Percentiles rank a stretch among this genome's conserved stretches.
Evolutionary conservation across 176 grass and related monocot genomes (phyloP).

Genomic region (Lolium rigidum): DNA sequence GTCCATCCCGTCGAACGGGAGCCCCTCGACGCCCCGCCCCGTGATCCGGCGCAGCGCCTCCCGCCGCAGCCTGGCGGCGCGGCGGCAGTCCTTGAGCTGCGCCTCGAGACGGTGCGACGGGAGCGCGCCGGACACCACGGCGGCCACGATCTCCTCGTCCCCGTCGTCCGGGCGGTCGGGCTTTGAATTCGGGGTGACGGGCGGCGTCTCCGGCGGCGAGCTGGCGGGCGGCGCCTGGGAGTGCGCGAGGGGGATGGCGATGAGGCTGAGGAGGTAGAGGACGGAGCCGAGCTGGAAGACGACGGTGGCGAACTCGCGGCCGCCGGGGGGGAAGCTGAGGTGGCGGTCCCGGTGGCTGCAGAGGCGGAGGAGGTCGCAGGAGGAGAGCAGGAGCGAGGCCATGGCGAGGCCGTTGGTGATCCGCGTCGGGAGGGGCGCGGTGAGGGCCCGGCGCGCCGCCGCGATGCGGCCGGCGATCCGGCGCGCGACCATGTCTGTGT

Average conservation of each 20-base stretch:
- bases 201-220: too few relatives aligned
- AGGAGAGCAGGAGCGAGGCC: conserved; percentile 53
- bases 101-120: conserved; percentile 62
- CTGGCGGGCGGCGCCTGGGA: conserved; percentile 7
- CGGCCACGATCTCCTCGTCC: conserved; percentile 72
- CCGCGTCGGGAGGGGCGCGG: conserved; percentile 33
- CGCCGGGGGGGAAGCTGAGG: conserved; percentile 49
- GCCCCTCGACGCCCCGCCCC: conserved; percentile 59
- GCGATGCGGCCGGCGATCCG: conserved; percentile 37
- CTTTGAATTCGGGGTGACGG: not conserved
- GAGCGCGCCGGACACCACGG: conserved; percentile 47
- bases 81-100: conserved; percentile 53
- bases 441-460: conserved; percentile 37
- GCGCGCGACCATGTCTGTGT: conserved; percentile 41
- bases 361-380: conserved; percentile 64
- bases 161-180: conserved; percentile 31
- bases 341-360: conserved; percentile 53
- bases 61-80: conserved; percentile 59
- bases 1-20: conserved; percentile 72
- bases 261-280: conserved; percentile 58
- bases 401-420: conserved; percentile 50
- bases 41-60: conserved; percentile 70
- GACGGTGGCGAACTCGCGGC: conserved; percentile 56
- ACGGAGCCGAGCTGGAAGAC: conserved; percentile 59
- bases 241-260: conserved; percentile 44